Conservation (phyloP, 31 red algal genomes). For the Asparagopsis taxiformis region DNA sequence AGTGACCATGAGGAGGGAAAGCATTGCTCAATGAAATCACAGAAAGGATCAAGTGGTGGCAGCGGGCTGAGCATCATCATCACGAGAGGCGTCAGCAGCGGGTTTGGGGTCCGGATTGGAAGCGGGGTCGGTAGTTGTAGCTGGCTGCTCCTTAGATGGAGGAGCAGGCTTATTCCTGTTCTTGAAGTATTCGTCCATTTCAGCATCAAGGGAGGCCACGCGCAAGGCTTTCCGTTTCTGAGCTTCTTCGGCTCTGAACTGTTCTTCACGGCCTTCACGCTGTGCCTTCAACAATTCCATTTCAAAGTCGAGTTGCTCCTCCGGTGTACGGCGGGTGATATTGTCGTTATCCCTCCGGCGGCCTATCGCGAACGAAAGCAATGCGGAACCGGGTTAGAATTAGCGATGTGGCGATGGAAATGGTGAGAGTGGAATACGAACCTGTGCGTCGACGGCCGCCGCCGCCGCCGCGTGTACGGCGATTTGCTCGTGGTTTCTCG, state of each 20-base stretch:
- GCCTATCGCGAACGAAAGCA: too few species aligned
- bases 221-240: constrained; percentile 24
- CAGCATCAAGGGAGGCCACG: constrained; percentile 41
- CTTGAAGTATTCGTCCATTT: constrained; percentile 74
- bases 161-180: too few species aligned
- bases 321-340: constrained; percentile 22
- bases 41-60: too few species aligned
- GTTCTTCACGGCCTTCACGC: constrained; percentile 64
- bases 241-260: constrained; percentile 42
- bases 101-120: too few species aligned
- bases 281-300: constrained; percentile 61
- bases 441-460: not conserved
- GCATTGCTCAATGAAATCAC: too few species aligned
- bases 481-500: not conserved
- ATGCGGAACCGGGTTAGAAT: too few species aligned
- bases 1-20: too few species aligned
- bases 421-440: not conserved
- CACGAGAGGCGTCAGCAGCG: too few species aligned
- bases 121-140: not conserved
- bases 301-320: constrained; percentile 68
- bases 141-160: not conserved
- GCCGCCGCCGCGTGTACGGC: constrained; percentile 7
- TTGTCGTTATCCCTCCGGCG: constrained; percentile 46
- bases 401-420: too few species aligned
- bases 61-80: too few species aligned